Percentiles rank a stretch among this genome's conserved stretches.
phyloP scores from a whole-genome alignment of 495 filamentous ascomycete species.

The Penicillium atrosanguineum region DNA sequence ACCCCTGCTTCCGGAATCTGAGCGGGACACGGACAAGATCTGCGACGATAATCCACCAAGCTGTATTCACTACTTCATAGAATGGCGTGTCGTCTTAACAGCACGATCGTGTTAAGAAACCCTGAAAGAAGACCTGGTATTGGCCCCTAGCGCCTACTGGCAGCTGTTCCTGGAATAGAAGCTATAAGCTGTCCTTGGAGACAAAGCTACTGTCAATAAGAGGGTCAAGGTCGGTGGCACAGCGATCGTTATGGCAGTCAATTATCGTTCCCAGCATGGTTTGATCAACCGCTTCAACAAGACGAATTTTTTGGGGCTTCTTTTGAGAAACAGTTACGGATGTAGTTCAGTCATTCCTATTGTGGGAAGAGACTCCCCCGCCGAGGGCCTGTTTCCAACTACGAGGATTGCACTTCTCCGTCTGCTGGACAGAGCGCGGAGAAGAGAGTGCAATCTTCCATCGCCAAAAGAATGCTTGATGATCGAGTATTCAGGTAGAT shows the following conservation, averaged over 20 bases:
- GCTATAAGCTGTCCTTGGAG: conserved; percentile 1
- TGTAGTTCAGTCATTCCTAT: conserved; percentile 2
- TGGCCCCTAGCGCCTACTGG: conserved; percentile 18
- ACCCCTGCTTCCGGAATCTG: too few species aligned
- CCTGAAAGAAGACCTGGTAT: conserved; percentile 17
- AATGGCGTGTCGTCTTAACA: conserved; percentile 33
- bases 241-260: conserved; percentile 13
- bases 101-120: conserved; percentile 23
- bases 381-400: conserved; percentile 11
- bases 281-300: conserved; percentile 16
- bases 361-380: conserved; percentile 6
- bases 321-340: conserved; percentile 9
- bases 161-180: background rate
- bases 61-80: conserved; percentile 34
- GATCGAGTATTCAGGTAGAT: conserved; percentile 18
- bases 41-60: conserved; percentile 29
- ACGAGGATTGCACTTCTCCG: conserved; percentile 2
- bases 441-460: too few species aligned
- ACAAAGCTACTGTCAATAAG: conserved; percentile 1
- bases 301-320: conserved; percentile 4
- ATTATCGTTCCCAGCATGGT: conserved; percentile 10
- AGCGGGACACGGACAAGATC: background rate
- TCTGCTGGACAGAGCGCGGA: conserved; percentile 2
- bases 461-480: conserved; percentile 18
- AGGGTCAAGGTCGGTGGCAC: conserved; percentile 6